These are phyloP conservation scores for Hypomontagnella submonticulosa DNA, from an alignment of 495 filamentous ascomycete genomes.

Conservation along the genomic window DNA sequence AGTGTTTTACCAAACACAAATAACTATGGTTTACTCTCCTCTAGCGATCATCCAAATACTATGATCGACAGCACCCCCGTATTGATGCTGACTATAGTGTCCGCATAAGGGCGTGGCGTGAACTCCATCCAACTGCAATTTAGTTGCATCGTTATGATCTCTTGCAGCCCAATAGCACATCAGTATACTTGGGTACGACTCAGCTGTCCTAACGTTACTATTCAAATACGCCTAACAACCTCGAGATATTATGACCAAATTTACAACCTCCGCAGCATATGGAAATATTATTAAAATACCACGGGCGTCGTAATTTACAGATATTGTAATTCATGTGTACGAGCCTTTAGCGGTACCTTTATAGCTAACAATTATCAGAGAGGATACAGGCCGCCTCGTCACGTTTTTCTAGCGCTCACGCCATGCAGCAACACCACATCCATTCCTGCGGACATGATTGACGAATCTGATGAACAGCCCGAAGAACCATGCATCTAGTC, in stretches of 20 bases:
- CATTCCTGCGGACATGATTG: constrained; percentile 36
- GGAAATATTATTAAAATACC: too few species aligned
- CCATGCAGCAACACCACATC: constrained; percentile 37
- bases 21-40: too few species aligned
- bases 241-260: too few species aligned
- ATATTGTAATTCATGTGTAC: too few species aligned
- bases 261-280: too few species aligned
- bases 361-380: not conserved
- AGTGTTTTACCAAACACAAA: too few species aligned
- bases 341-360: not conserved
- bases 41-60: not conserved
- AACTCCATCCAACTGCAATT: constrained; percentile 3
- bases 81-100: not conserved
- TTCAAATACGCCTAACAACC: not conserved
- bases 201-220: not conserved
- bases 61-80: not conserved
- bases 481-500: constrained; percentile 41
- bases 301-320: too few species aligned
- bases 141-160: constrained; percentile 2
- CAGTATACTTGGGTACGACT: constrained; percentile 2
- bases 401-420: constrained; percentile 41
- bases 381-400: constrained; percentile 20
- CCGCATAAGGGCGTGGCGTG: constrained; percentile 5
- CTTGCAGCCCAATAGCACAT: constrained; percentile 16
- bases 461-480: constrained; percentile 38